Evolutionary conservation across 2,329 filamentous ascomycete genomes (phyloP), one percentile per base, ranked within the genome.

Genomic region (Fusarium anguioides): DNA sequence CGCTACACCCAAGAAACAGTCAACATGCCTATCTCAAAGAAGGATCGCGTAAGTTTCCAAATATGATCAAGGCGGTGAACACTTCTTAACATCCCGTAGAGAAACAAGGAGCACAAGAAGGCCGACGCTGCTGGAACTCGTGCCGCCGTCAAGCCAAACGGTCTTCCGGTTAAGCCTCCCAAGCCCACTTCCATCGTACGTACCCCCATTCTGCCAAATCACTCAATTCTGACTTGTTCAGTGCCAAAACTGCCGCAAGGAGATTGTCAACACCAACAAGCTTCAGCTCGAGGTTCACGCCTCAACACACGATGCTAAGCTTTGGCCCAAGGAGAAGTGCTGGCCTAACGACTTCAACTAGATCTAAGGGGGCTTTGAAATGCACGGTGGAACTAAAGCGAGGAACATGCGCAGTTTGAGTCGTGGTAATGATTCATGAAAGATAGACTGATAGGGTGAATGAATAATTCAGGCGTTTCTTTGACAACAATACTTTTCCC

Each of bases 271-370:
- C 72, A 82, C 82, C 53, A 85, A 86, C 69, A 76, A 80, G 51
- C 78, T 80, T 39, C 83, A 85, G 72, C 78, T 86, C 15, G 81
- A 83, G 73, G 79, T 81, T n/a, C 84, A 87, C 68, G 84, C 84
- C 14, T 71, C 75, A 49, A 86, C 83, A 7, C 84, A 87, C 69
- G 78, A 82, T 64, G 75, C 80, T 24, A 81, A 81, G 62, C 59
- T 75, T 6, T 86, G 84, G 84, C 76, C 83, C 1, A 86, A 86
- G 79, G 84, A 86, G 79, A 86, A 86, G 79, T 87, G 84, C 78
- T 87, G 82, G 81, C 84, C 84, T 4, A 83, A 82, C 49, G 82
- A 84, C 47, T 84, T 83, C 63, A 47, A 65, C 49, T 68, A 65
- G 17, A 40, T 24, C 2, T 20, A 0, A 11, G n/a, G 8, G 5